Conservation (phyloP, 805 yeast species). For the Zygoascus biomembranicola region DNA sequence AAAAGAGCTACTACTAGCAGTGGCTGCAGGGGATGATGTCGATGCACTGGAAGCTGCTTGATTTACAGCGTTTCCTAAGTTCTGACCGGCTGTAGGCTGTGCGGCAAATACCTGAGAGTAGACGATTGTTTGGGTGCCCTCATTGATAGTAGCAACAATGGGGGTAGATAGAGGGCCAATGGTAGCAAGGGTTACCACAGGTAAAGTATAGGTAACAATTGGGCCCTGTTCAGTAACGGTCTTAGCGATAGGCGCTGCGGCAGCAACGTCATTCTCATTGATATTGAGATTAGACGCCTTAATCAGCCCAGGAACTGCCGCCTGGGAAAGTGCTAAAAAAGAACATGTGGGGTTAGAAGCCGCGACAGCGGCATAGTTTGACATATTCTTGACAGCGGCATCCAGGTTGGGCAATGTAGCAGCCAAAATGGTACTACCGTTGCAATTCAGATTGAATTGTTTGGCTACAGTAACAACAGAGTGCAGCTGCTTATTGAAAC, state of each 20-base stretch:
- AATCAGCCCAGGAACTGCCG: background rate
- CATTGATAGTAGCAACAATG: background rate
- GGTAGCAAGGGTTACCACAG: background rate
- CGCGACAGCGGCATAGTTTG: background rate
- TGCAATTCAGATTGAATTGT: background rate
- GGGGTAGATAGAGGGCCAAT: background rate
- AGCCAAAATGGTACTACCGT: background rate
- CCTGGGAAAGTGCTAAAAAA: background rate
- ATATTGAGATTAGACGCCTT: background rate
- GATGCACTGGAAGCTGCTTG: background rate
- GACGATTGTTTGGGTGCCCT: background rate
- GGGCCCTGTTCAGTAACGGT: conserved; percentile 1
- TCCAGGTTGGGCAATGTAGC: background rate
- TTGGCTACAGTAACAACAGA: background rate
- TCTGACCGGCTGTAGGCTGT: background rate
- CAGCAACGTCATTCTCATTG: background rate
- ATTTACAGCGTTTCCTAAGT: background rate
- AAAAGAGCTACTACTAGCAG: background rate
- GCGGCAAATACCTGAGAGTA: background rate
- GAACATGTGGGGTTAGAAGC: background rate
- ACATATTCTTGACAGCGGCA: background rate
- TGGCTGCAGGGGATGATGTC: background rate
- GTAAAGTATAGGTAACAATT: background rate
- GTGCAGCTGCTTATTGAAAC: background rate
- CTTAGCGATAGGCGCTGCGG: background rate